Evolutionary conservation across 1,139 yeast genomes (phyloP).

Genomic region (Suhomyces chickasaworum): DNA sequence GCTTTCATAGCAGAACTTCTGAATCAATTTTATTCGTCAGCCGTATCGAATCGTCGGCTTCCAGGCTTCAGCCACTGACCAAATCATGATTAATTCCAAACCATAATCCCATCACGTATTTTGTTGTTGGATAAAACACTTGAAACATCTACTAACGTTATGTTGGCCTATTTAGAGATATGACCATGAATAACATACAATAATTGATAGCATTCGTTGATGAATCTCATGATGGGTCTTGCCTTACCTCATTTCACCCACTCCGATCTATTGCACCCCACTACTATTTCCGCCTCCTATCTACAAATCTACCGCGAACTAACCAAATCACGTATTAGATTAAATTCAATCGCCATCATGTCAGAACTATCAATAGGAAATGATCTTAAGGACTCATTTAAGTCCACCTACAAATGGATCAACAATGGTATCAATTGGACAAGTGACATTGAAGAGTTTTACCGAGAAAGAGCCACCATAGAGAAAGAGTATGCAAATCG

Average conservation of each 20-base stretch:
- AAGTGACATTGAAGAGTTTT: conserved; percentile 77
- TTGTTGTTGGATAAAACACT: too few species aligned
- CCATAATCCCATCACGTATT: too few species aligned
- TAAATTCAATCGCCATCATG: conserved; percentile 3
- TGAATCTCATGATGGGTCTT: background rate
- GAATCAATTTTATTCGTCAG: too few species aligned
- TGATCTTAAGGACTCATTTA: conserved; percentile 77
- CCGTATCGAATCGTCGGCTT: too few species aligned
- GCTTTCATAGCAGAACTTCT: too few species aligned
- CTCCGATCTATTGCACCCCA: conserved; percentile 3
- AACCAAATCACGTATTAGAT: background rate
- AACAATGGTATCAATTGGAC: conserved; percentile 74
- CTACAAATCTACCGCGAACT: conserved; percentile 2
- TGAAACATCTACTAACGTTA: too few species aligned
- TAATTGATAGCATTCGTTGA: background rate
- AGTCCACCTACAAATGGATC: conserved; percentile 76
- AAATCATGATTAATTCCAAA: too few species aligned
- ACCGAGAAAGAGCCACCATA: conserved; percentile 75
- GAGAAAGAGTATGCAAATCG: conserved; percentile 83
- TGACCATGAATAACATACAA: too few species aligned
- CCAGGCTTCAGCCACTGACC: too few species aligned
- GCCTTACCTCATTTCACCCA: background rate
- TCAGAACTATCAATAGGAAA: conserved; percentile 51
- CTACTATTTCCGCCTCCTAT: conserved; percentile 6
- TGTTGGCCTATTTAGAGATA: too few species aligned